Evolutionary conservation across 2,329 filamentous ascomycete species (phyloP).

Genomic region (Epichloe elymi): DNA sequence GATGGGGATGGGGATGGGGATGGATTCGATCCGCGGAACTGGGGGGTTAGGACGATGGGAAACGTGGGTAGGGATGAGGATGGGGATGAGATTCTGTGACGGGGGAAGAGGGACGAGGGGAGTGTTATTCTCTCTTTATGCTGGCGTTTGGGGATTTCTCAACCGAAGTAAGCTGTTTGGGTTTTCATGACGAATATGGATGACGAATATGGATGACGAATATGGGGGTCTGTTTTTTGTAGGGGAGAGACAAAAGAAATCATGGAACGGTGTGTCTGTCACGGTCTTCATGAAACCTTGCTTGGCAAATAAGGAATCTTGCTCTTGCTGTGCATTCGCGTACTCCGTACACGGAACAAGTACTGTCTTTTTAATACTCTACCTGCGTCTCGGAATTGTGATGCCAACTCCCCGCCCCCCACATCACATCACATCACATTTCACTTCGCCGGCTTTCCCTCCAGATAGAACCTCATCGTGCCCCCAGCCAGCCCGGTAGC

Average conservation of each 20-base stretch:
- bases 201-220: too few species aligned
- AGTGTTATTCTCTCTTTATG: not conserved
- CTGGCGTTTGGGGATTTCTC: not conserved
- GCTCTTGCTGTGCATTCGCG: too few species aligned
- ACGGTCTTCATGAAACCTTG: too few species aligned
- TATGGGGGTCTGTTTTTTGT: too few species aligned
- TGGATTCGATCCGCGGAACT: not conserved
- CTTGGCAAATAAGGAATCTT: too few species aligned
- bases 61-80: not conserved
- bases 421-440: not conserved
- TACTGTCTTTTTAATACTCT: too few species aligned
- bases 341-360: too few species aligned
- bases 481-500: slow-evolving; percentile 31
- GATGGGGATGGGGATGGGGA: slow-evolving; percentile 18
- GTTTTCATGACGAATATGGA: not conserved
- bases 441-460: slow-evolving; percentile 16
- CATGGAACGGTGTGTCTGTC: too few species aligned
- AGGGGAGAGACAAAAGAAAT: too few species aligned
- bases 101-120: not conserved
- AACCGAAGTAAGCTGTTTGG: not conserved
- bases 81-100: slow-evolving; percentile 1
- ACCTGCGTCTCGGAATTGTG: too few species aligned
- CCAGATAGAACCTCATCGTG: slow-evolving; percentile 30
- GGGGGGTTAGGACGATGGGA: not conserved
- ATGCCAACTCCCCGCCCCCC: not conserved